phyloP scores from a whole-genome alignment of 163 green algal species.

The Prototheca wickerhamii region DNA sequence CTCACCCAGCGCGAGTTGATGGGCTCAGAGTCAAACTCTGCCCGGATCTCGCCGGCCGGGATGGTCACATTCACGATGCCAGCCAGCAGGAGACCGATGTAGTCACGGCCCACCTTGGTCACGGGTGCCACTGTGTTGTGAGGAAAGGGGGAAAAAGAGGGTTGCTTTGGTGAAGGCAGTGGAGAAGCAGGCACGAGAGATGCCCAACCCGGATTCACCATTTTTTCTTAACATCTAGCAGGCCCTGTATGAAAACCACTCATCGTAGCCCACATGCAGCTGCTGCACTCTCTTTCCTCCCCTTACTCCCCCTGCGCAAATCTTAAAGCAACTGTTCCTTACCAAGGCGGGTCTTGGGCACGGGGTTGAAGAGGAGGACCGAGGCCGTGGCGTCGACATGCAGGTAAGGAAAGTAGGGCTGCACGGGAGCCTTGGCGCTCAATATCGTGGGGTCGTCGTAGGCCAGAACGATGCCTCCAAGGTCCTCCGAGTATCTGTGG shows the following conservation, averaged over 20 bases:
- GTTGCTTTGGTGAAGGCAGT: neutral
- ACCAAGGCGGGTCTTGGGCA: conserved; percentile 22
- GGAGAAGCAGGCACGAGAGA: neutral
- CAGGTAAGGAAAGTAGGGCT: conserved; percentile 50
- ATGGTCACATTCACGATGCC: conserved; percentile 56
- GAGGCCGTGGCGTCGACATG: conserved; percentile 32
- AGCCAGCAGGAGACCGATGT: conserved; percentile 49
- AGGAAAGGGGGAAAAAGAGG: neutral
- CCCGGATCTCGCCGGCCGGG: conserved; percentile 25
- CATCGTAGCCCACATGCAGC: no score
- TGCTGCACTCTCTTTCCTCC: no score
- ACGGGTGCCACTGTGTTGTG: conserved; percentile 47
- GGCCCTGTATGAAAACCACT: no score
- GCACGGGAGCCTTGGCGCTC: conserved; percentile 35
- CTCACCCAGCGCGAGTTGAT: conserved; percentile 12
- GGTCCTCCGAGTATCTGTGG: conserved; percentile 42
- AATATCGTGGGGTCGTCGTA: conserved; percentile 27
- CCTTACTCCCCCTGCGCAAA: no score
- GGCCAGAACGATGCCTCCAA: conserved; percentile 44
- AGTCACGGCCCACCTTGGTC: conserved; percentile 50
- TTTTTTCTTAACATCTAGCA: no score
- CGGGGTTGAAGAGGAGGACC: conserved; percentile 42
- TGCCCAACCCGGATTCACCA: no score
- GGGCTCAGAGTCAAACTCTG: conserved; percentile 18
- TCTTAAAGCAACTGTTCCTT: no score